A percentile compares a stretch with the other conserved stretches of the same genome.
Conservation (phyloP, 306 rosid genomes). For the Mucuna pruriens region DNA sequence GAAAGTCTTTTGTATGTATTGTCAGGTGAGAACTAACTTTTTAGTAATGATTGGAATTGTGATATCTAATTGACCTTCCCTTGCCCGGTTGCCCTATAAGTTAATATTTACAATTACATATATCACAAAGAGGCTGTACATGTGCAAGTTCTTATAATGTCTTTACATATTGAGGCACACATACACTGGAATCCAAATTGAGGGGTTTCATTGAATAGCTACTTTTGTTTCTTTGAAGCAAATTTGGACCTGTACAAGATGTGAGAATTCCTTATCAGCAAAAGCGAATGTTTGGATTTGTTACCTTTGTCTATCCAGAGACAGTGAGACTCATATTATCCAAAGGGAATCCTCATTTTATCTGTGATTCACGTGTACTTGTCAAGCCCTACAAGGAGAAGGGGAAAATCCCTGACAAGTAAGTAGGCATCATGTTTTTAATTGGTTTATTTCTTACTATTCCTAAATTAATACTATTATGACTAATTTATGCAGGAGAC, state of each 20-base stretch:
- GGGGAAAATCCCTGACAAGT: conserved; percentile 93
- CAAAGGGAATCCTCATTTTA: conserved; percentile 97
- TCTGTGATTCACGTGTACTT: conserved; percentile 95
- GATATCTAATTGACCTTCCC: conserved; percentile 11
- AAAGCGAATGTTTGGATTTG: conserved; percentile 98
- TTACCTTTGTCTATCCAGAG: conserved; percentile 92
- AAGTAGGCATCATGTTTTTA: conserved; percentile 30
- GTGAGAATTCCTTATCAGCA: conserved; percentile 98
- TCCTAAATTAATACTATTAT: conserved; percentile 29
- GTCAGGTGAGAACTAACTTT: not conserved
- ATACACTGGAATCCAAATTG: not conserved
- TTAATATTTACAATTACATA: conserved; percentile 2
- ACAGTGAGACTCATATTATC: conserved; percentile 85
- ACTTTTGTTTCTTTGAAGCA: conserved; percentile 60
- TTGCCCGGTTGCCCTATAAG: not conserved
- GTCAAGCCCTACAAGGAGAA: conserved; percentile 99
- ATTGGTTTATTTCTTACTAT: conserved; percentile 25
- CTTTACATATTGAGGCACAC: not conserved
- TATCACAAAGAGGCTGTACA: not conserved
- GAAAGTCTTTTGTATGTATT: not conserved
- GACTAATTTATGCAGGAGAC: conserved; percentile 47
- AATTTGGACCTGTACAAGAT: conserved; percentile 97
- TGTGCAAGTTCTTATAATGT: not conserved
- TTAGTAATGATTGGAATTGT: not conserved
- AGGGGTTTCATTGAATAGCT: conserved; percentile 33